Evolutionary conservation across 1,284 basidiomycete genomes (phyloP).

Genomic region (Heliocybe sulcata): DNA sequence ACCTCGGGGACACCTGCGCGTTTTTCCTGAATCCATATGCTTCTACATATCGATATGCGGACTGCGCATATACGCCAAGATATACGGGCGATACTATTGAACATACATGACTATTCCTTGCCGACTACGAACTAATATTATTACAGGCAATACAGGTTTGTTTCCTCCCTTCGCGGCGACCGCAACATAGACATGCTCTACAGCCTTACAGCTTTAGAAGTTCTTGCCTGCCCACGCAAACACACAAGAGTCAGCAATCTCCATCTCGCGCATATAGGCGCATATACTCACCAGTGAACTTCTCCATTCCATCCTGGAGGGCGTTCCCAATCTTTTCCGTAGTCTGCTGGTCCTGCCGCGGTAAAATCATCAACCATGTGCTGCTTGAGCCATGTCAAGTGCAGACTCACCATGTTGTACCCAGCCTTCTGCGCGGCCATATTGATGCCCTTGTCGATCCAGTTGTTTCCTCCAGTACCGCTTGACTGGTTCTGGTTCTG

Average conservation of each 20-base stretch:
- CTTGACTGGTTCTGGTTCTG: slow-evolving; percentile 8
- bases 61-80: too few species aligned
- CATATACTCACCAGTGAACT: slow-evolving; percentile 19
- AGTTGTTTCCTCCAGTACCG: slow-evolving; percentile 22
- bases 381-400: neutral
- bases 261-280: neutral
- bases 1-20: too few species aligned
- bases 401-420: slow-evolving; percentile 33
- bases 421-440: slow-evolving; percentile 35
- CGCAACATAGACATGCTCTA: too few species aligned
- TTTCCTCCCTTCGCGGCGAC: too few species aligned
- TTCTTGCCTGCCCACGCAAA: neutral
- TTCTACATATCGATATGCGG: too few species aligned
- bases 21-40: too few species aligned
- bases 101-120: too few species aligned
- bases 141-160: too few species aligned
- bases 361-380: neutral
- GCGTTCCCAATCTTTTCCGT: slow-evolving; percentile 27
- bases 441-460: slow-evolving; percentile 32
- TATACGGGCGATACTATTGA: too few species aligned
- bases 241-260: neutral
- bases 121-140: too few species aligned
- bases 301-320: slow-evolving; percentile 27
- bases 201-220: neutral
- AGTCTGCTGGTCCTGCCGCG: slow-evolving; percentile 20